Percentiles rank a stretch among this genome's conserved stretches.
Conservation (phyloP, 2,329 filamentous ascomycete species). For the Uncinocarpus reesii region DNA sequence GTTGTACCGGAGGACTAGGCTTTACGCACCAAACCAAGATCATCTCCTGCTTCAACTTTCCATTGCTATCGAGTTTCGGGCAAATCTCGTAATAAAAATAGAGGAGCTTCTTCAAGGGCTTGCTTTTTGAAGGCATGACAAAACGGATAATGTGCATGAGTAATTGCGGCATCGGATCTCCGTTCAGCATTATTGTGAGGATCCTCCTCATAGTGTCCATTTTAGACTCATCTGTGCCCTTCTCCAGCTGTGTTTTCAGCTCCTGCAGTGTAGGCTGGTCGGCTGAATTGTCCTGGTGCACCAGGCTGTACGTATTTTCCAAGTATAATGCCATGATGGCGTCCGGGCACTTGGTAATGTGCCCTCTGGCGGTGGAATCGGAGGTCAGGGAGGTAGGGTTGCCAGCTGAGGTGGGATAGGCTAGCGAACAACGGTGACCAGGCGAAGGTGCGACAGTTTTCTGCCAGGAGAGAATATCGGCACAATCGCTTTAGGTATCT, state of each 20-base stretch:
- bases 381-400: neutral
- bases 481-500: slow-evolving; percentile 25
- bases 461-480: slow-evolving; percentile 22
- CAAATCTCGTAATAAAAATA: slow-evolving; percentile 99
- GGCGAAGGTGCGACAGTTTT: slow-evolving; percentile 8
- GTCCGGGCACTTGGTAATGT: neutral
- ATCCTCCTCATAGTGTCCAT: slow-evolving; percentile 94
- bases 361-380: neutral
- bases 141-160: slow-evolving; percentile 99
- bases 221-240: slow-evolving; percentile 86
- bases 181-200: slow-evolving; percentile 94
- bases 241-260: slow-evolving; percentile 84
- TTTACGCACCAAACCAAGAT: slow-evolving; percentile 80
- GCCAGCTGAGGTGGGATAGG: neutral
- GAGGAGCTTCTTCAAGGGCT: slow-evolving; percentile 90
- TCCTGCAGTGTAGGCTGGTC: slow-evolving; percentile 86
- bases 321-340: slow-evolving; percentile 83
- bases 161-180: slow-evolving; percentile 85
- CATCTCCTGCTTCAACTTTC: slow-evolving; percentile 99
- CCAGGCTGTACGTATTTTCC: slow-evolving; percentile 89
- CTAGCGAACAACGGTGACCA: neutral
- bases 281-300: slow-evolving; percentile 93
- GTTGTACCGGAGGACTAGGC: neutral
- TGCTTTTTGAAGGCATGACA: slow-evolving; percentile 97
- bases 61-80: slow-evolving; percentile 80